These are phyloP conservation scores for Saccharomycopsis sp. DNA, from an alignment of 805 yeast species.

Conservation along the genomic window DNA sequence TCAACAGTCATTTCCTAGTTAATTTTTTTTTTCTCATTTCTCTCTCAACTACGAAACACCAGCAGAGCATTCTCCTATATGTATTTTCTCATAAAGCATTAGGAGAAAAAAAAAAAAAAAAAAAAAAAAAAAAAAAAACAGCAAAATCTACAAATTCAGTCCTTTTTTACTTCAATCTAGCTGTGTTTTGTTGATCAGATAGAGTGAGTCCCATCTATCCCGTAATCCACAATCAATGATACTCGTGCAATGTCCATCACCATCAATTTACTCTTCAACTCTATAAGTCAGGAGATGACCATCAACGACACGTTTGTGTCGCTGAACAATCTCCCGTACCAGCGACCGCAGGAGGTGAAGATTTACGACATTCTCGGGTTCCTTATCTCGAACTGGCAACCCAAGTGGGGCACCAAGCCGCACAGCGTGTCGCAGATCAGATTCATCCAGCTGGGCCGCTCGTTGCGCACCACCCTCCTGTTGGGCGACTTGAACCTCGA, in stretches of 20 bases:
- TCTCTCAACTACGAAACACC: no score
- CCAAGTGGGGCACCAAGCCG: slow-evolving; percentile 20
- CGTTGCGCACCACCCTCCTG: slow-evolving; percentile 13
- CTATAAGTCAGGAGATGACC: slow-evolving; percentile 12
- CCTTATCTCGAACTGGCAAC: slow-evolving; percentile 19
- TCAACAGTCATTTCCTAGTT: not conserved
- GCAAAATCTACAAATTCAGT: not conserved
- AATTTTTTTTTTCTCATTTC: no score
- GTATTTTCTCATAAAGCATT: no score
- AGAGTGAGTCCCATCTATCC: no score
- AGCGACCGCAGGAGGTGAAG: slow-evolving; percentile 5
- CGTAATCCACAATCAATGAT: no score
- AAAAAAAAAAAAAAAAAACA: not conserved
- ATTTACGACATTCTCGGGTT: slow-evolving; percentile 16
- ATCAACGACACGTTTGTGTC: slow-evolving; percentile 18
- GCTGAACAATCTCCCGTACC: slow-evolving; percentile 15
- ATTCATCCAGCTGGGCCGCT: slow-evolving; percentile 12
- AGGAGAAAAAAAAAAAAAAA: not conserved
- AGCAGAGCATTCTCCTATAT: no score
- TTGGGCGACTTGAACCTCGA: slow-evolving; percentile 10
- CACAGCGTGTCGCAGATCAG: slow-evolving; percentile 12
- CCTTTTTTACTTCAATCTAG: not conserved
- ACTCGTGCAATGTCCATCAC: slow-evolving; percentile 6
- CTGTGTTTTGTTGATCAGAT: no score
- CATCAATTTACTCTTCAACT: slow-evolving; percentile 12